phyloP scores from a whole-genome alignment of 306 rosid genomes.

The Prunus kanzakura region DNA sequence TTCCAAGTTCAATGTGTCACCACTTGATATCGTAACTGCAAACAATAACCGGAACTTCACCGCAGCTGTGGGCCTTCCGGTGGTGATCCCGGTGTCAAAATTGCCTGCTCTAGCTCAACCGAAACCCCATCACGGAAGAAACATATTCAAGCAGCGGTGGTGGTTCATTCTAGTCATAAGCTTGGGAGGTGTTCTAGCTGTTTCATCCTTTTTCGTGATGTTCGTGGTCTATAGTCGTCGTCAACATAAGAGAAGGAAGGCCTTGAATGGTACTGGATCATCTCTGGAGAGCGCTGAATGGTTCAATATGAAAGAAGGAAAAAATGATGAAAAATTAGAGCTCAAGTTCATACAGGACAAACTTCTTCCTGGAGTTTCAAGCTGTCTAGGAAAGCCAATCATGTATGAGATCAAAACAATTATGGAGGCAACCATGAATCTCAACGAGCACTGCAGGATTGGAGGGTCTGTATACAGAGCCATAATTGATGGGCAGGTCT shows the following conservation, averaged over 20 bases:
- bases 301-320: conserved; percentile 10
- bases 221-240: conserved; percentile 26
- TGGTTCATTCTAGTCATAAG: conserved; percentile 29
- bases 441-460: conserved; percentile 49
- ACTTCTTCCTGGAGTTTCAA: conserved; percentile 68
- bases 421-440: conserved; percentile 65
- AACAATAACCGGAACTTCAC: conserved; percentile 38
- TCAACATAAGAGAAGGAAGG: conserved; percentile 30
- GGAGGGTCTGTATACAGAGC: conserved; percentile 72
- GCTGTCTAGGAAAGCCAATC: conserved; percentile 64
- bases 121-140: conserved; percentile 12
- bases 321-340: neutral
- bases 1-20: conserved; percentile 46
- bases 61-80: conserved; percentile 38
- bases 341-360: conserved; percentile 25
- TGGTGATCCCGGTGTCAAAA: conserved; percentile 53
- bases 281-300: conserved; percentile 36
- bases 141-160: conserved; percentile 9
- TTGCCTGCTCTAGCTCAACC: conserved; percentile 53
- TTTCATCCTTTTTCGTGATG: conserved; percentile 16
- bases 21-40: conserved; percentile 31
- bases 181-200: conserved; percentile 36
- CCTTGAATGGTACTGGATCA: conserved; percentile 29
- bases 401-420: conserved; percentile 47
- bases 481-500: conserved; percentile 42